Base-by-base conservation (phyloP, 176 grass and related monocot species). In the Musa beccarii region DNA sequence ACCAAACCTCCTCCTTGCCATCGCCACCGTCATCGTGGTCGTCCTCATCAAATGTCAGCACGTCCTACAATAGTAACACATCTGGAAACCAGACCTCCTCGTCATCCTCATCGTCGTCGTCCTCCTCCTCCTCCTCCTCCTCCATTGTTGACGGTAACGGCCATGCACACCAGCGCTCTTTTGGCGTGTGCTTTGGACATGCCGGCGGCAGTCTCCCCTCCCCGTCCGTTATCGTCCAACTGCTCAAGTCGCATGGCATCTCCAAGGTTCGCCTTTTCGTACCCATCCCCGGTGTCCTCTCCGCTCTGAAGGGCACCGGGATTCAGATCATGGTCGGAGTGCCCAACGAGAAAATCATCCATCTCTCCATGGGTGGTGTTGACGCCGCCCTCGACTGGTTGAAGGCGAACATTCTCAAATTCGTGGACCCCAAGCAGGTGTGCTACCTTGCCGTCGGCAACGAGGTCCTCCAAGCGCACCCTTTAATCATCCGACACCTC, bases 301-400 rank as follows among this genome's bases (percentile, higher is more conserved):
- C 74, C 6, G 82, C 83, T 25, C 90, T 93, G 77, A 81, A 84
- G 13, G 75, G 69, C 10, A 74, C 85, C 49, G 80, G 80, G 3
- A 54, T 90, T 26, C 77, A 90, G 59, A 85, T 94, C 85, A 84
- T 59, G 16, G 66, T 94, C n/a, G 91, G 91, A 69, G 87, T 90
- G 49, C 91, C 87, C 25, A 94, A 94, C 78, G 87, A 94, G 75
- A 90, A 94, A 79, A 79, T 94, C 54, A 87, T 87, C 25, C 83
- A 79, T 77, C 85, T 94, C 53, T 77, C 91, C 51, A 54, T 78
- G 12, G 22, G 76, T 1, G 91, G 84, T 1, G 78, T 78, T 71
- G 81, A 83, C 7, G 54, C 73, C 53, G 80, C 85, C 49, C 70
- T 70, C 1, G 71, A 21, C 76, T 94, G 91, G 91, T 79, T 94